phyloP scores from a whole-genome alignment of 495 filamentous ascomycete species.

The Copromyces sp. region DNA sequence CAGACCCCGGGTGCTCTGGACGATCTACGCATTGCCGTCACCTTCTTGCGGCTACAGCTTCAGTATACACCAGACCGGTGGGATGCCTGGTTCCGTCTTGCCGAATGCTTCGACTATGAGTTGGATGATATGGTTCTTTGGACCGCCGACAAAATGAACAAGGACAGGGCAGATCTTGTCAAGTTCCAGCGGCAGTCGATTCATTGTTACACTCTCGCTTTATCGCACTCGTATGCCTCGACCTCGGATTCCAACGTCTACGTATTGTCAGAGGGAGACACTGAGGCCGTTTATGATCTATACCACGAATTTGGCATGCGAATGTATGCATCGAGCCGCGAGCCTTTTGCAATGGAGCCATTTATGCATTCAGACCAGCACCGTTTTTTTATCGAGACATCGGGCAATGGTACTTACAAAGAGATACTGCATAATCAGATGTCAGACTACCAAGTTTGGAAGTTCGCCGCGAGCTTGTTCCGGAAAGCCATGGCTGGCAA shows the following conservation, averaged over 20 bases:
- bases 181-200: constrained; percentile 73
- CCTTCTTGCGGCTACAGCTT: constrained; percentile 74
- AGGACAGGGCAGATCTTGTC: constrained; percentile 62
- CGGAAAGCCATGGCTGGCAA: constrained; percentile 60
- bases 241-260: constrained; percentile 40
- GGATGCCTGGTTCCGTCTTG: constrained; percentile 94
- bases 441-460: constrained; percentile 69
- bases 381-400: constrained; percentile 61
- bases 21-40: constrained; percentile 74
- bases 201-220: constrained; percentile 85
- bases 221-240: constrained; percentile 58
- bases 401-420: constrained; percentile 63
- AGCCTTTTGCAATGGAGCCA: constrained; percentile 83
- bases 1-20: constrained; percentile 66
- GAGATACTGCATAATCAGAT: constrained; percentile 62
- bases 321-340: constrained; percentile 80
- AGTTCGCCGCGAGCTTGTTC: constrained; percentile 73
- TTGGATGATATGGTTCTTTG: constrained; percentile 87
- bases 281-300: constrained; percentile 64
- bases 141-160: constrained; percentile 95
- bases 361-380: constrained; percentile 66
- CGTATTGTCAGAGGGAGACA: constrained; percentile 43
- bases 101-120: constrained; percentile 83
- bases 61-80: constrained; percentile 77
- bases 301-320: constrained; percentile 85